phyloP scores from a whole-genome alignment of 2,329 filamentous ascomycete genomes.

The Magnaporthiopsis poae region DNA sequence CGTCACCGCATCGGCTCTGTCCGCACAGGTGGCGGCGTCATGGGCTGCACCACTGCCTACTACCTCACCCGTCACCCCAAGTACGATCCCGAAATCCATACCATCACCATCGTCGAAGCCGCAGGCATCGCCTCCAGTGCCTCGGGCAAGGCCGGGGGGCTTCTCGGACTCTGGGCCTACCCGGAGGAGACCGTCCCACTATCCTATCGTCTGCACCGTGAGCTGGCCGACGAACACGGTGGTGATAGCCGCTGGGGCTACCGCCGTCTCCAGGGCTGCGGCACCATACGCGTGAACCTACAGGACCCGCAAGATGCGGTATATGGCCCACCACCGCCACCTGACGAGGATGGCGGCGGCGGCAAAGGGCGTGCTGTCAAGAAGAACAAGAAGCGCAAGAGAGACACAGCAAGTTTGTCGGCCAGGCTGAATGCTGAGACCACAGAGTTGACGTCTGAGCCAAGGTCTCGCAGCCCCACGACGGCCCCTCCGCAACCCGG shows the following conservation, averaged over 20 bases:
- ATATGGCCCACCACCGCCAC: constrained; percentile 3
- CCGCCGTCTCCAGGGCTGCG: constrained; percentile 60
- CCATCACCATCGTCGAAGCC: constrained; percentile 79
- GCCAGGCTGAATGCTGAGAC: background rate
- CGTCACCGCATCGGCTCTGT: constrained; percentile 3
- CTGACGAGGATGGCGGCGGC: constrained; percentile 9
- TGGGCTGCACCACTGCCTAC: constrained; percentile 85
- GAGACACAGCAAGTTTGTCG: background rate
- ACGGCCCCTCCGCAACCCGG: background rate
- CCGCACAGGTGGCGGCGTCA: constrained; percentile 70
- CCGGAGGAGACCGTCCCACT: constrained; percentile 74
- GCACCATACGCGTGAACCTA: constrained; percentile 26
- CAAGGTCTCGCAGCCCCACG: background rate
- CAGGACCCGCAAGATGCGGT: constrained; percentile 28
- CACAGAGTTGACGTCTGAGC: background rate
- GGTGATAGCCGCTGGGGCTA: constrained; percentile 81
- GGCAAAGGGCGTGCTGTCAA: background rate
- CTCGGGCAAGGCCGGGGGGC: constrained; percentile 85
- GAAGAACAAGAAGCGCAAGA: constrained; percentile 5
- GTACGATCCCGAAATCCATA: constrained; percentile 65
- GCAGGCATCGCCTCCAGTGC: constrained; percentile 78
- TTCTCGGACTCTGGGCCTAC: constrained; percentile 87
- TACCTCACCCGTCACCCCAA: constrained; percentile 77
- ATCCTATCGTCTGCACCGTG: constrained; percentile 71
- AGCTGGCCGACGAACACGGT: constrained; percentile 74